Percentiles rank a stretch among this genome's conserved stretches.
phyloP scores from a whole-genome alignment of 1,284 basidiomycete genomes.

The Singerocomus inundabilis region DNA sequence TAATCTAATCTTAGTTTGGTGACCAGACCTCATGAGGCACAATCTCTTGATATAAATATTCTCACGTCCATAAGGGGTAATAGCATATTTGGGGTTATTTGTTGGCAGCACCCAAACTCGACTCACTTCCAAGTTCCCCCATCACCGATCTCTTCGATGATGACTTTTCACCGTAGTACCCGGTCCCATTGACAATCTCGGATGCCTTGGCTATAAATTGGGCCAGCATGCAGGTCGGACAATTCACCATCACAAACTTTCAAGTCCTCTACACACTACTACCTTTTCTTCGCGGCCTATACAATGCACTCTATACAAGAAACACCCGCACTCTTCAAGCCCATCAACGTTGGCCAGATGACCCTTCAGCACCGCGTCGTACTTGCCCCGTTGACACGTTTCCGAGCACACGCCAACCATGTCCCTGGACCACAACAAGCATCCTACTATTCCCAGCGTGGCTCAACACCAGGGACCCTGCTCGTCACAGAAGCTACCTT shows the following conservation, averaged over 20 bases:
- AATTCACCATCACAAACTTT: background rate
- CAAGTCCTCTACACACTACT: background rate
- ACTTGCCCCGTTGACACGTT: constrained; percentile 36
- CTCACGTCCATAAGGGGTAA: no score
- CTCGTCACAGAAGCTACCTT: constrained; percentile 37
- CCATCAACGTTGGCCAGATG: constrained; percentile 34
- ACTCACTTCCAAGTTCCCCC: no score
- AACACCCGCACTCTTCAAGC: constrained; percentile 29
- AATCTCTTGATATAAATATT: no score
- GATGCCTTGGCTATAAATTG: background rate
- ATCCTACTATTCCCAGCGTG: constrained; percentile 36
- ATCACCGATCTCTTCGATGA: no score
- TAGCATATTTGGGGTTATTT: no score
- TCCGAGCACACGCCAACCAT: constrained; percentile 25
- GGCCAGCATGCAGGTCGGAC: no score
- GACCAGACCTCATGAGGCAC: no score
- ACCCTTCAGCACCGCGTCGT: constrained; percentile 33
- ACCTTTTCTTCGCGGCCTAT: background rate
- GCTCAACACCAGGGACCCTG: constrained; percentile 25
- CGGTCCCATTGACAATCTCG: background rate
- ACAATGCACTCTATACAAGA: constrained; percentile 5
- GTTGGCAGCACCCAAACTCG: no score
- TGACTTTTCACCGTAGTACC: no score
- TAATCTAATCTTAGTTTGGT: no score
- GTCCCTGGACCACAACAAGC: constrained; percentile 18